Evolutionary conservation across 305 asterid species (phyloP).

Genomic region (Fraxinus velutina): DNA sequence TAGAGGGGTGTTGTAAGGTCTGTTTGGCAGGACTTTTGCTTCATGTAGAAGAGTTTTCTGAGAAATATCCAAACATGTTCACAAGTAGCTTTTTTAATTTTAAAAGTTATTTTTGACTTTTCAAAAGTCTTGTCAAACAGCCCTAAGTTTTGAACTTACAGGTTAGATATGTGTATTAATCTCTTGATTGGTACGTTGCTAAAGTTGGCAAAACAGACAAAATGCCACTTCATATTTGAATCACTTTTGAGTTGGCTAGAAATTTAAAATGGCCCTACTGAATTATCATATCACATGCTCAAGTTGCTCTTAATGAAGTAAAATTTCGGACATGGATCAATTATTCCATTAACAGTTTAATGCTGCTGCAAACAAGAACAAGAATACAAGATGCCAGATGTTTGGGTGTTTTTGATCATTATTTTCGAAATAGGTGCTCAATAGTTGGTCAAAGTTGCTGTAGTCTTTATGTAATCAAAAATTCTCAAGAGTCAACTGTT

Average conservation of each 20-base stretch:
- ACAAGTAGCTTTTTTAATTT: conserved; percentile 32
- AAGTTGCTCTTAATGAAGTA: conserved; percentile 29
- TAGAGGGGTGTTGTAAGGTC: neutral
- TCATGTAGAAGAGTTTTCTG: neutral
- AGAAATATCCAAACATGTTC: neutral
- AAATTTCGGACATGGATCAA: conserved; percentile 22
- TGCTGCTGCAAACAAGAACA: conserved; percentile 19
- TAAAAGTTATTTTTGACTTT: neutral
- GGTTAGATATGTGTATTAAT: conserved; percentile 37
- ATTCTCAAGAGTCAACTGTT: neutral
- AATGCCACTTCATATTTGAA: conserved; percentile 36
- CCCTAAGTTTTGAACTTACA: neutral
- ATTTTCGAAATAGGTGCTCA: neutral
- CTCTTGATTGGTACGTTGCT: conserved; percentile 36
- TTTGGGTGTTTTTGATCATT: conserved; percentile 9
- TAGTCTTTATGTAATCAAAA: neutral
- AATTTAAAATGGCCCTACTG: conserved; percentile 38
- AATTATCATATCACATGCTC: conserved; percentile 52
- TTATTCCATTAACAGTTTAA: conserved; percentile 27
- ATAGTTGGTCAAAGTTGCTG: neutral
- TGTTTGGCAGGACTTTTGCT: neutral
- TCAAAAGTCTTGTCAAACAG: neutral
- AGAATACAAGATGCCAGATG: conserved; percentile 20
- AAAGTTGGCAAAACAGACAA: conserved; percentile 59
- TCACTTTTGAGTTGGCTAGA: conserved; percentile 47